phyloP scores from a whole-genome alignment of 176 grass and related monocot species.

The Carex myosuroides region DNA sequence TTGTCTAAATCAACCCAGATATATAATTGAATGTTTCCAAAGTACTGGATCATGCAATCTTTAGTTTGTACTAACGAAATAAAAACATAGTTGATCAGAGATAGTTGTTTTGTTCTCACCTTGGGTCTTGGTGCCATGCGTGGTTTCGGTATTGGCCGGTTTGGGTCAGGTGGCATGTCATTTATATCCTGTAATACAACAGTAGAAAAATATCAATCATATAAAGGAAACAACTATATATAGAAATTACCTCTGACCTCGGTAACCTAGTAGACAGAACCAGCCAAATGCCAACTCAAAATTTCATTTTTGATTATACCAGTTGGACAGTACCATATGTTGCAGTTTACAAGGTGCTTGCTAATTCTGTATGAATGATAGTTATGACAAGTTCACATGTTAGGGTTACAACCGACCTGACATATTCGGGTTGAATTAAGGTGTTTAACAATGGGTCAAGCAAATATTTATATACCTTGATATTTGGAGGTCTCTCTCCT shows the following conservation, averaged over 20 bases:
- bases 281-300: not conserved
- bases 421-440: not conserved
- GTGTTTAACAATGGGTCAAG: not conserved
- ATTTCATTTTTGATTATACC: not conserved
- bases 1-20: not conserved
- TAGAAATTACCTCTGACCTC: not conserved
- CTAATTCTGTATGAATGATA: not conserved
- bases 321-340: not conserved
- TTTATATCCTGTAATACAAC: slow-evolving; percentile 20
- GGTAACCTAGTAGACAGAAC: not conserved
- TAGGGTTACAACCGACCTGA: not conserved
- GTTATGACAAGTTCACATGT: not conserved
- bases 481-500: slow-evolving; percentile 24
- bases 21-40: not conserved
- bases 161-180: slow-evolving; percentile 20
- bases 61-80: not conserved
- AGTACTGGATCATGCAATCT: not conserved
- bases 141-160: slow-evolving; percentile 21
- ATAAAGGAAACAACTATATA: not conserved
- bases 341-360: not conserved
- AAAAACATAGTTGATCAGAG: not conserved
- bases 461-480: slow-evolving; percentile 11
- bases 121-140: slow-evolving; percentile 25
- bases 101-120: slow-evolving; percentile 7
- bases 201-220: slow-evolving; percentile 2